Conservation (phyloP, 2,329 filamentous ascomycete species). For the Trichoderma oligosporum region DNA sequence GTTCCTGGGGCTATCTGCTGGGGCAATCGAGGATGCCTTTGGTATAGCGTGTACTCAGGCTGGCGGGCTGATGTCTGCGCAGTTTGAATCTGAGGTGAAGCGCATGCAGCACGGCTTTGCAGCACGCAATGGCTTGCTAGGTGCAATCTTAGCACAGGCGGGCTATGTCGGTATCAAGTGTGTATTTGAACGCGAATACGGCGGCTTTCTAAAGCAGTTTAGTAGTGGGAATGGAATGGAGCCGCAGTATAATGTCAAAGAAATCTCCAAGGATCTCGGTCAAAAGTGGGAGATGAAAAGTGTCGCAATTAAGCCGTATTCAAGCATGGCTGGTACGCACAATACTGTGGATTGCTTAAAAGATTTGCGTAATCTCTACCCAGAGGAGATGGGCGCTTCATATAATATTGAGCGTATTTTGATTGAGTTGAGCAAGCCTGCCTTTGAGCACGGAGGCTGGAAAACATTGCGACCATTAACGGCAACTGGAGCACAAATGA, state of each 20-base stretch:
- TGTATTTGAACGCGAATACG: slow-evolving; percentile 40
- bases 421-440: slow-evolving; percentile 28
- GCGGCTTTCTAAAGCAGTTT: slow-evolving; percentile 41
- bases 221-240: slow-evolving; percentile 23
- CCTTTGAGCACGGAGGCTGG: slow-evolving; percentile 38
- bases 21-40: slow-evolving; percentile 34
- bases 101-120: slow-evolving; percentile 46
- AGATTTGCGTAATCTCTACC: slow-evolving; percentile 31
- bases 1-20: slow-evolving; percentile 30
- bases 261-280: slow-evolving; percentile 34
- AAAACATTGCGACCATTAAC: slow-evolving; percentile 32
- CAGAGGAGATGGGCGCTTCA: slow-evolving; percentile 22
- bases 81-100: slow-evolving; percentile 42
- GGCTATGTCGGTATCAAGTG: slow-evolving; percentile 42
- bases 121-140: slow-evolving; percentile 41
- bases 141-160: slow-evolving; percentile 34
- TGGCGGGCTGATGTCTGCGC: slow-evolving; percentile 39
- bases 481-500: slow-evolving; percentile 39
- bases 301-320: slow-evolving; percentile 38
- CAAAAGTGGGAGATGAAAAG: slow-evolving; percentile 34
- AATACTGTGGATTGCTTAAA: slow-evolving; percentile 34
- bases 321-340: slow-evolving; percentile 37
- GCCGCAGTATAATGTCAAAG: slow-evolving; percentile 16
- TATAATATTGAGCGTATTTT: slow-evolving; percentile 29
- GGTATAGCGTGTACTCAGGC: slow-evolving; percentile 41